Conservation (phyloP, 1,284 basidiomycete species). For the Paramarasmius palmivorus region DNA sequence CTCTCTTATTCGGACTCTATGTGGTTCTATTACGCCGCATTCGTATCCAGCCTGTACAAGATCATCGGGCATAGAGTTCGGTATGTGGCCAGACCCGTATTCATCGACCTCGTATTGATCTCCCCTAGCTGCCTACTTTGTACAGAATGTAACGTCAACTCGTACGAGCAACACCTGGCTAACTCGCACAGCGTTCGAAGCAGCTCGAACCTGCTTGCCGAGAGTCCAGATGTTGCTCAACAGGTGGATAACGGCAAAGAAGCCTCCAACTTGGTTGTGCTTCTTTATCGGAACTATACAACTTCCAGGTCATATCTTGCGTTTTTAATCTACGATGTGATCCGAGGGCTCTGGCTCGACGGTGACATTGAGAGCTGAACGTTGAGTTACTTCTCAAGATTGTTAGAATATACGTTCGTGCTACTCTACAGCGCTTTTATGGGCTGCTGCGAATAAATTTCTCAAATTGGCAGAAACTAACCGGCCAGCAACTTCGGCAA, state of each 20-base stretch:
- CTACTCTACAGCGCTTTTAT: neutral
- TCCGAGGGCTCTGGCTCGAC: conserved; percentile 77
- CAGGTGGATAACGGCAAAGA: conserved; percentile 67
- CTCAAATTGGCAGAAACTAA: no score
- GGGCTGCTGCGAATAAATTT: neutral
- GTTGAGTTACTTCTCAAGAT: conserved; percentile 91
- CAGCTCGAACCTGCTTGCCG: conserved; percentile 18
- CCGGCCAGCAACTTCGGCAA: conserved; percentile 84
- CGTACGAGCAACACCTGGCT: conserved; percentile 63
- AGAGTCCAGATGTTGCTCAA: conserved; percentile 11
- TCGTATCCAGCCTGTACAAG: conserved; percentile 84
- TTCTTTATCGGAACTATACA: conserved; percentile 94
- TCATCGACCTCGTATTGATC: neutral
- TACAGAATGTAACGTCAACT: conserved; percentile 67
- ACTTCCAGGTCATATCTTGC: conserved; percentile 91
- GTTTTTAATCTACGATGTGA: conserved; percentile 88
- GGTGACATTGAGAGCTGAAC: conserved; percentile 70
- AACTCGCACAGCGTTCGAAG: conserved; percentile 12
- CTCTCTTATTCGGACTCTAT: conserved; percentile 95
- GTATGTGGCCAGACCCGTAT: conserved; percentile 39
- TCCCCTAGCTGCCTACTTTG: conserved; percentile 70
- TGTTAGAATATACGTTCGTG: conserved; percentile 77
- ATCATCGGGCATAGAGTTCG: conserved; percentile 91
- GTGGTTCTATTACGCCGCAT: conserved; percentile 89
- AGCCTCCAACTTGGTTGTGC: conserved; percentile 83